Percentiles rank a stretch among this genome's conserved stretches.
Evolutionary conservation across 495 filamentous ascomycete genomes (phyloP).

Genomic region (Aspergillus cavernicola): DNA sequence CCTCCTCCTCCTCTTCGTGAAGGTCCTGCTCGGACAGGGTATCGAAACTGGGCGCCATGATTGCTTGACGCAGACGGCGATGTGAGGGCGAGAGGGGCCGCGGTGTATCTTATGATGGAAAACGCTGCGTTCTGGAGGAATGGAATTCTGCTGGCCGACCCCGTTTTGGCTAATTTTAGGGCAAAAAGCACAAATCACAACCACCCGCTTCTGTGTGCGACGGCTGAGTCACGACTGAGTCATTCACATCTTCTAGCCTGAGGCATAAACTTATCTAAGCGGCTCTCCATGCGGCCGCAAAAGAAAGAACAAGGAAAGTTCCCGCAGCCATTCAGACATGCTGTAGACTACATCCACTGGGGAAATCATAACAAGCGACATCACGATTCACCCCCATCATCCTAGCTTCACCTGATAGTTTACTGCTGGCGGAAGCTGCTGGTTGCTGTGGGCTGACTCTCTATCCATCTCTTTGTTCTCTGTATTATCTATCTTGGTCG

Average conservation of each 20-base stretch:
- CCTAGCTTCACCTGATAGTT: slow-evolving; percentile 8
- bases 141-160: slow-evolving; percentile 21
- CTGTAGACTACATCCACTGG: slow-evolving; percentile 13
- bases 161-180: slow-evolving; percentile 36
- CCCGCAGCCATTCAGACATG: not conserved
- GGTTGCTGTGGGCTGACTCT: slow-evolving; percentile 18
- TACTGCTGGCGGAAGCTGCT: slow-evolving; percentile 16
- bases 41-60: slow-evolving; percentile 72
- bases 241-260: not conserved
- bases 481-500: slow-evolving; percentile 1
- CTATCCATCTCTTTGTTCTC: slow-evolving; percentile 10
- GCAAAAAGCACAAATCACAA: slow-evolving; percentile 37
- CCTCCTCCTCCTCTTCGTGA: slow-evolving; percentile 82
- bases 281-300: not conserved
- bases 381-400: slow-evolving; percentile 13
- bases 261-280: not conserved
- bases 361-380: slow-evolving; percentile 17
- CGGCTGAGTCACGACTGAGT: slow-evolving; percentile 16
- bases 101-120: slow-evolving; percentile 12
- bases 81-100: slow-evolving; percentile 15
- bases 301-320: slow-evolving; percentile 1
- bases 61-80: slow-evolving; percentile 29
- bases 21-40: slow-evolving; percentile 74
- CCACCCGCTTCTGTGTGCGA: slow-evolving; percentile 36
- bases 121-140: slow-evolving; percentile 18